Base-by-base conservation (phyloP, 2,329 filamentous ascomycete species). In the Acrocalymma vagum region DNA sequence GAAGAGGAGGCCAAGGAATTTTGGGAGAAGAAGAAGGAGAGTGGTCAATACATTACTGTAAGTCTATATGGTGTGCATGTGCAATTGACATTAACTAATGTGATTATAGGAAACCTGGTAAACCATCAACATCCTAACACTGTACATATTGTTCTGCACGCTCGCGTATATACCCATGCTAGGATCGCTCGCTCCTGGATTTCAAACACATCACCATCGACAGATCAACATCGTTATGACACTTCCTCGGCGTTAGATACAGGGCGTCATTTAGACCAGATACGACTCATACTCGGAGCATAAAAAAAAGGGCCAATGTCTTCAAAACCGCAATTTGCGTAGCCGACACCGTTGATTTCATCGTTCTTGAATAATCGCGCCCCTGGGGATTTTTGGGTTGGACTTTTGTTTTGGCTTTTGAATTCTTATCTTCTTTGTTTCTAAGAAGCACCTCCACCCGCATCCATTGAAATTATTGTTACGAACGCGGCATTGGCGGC, bases 31-130 rank as follows among this genome's bases (percentile, higher is more conserved):
- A 97, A 97, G 84, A 93, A 88, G 77, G 87, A 91, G 55, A 90
- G 85, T 17, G 92, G 92, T 4, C 92, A 96, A 74, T 99, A 96
- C 69, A 96, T 96, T 78, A 90, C 93, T 44, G 92, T 74, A 62
- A 70, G 70, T 63, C 8, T 9, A 3, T 8, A 7, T 14, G 3
- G 6, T 30, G 28, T 3, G 5, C 14, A 5, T 16, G 14, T 14
- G 27, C 7, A 25, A 11, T 16, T 4, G 5, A n/a, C 9, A 25
- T 14, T 17, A 9, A 26, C 35, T 38, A 35, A 44, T n/a, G 18
- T 27, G 3, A 11, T 9, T 15, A 2, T 9, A 44, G 41, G 41
- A 44, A 25, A 44, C 41, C 13, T 44, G 41, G 41, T 44, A 27
- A 29, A n/a, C n/a, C n/a, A n/a, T n/a, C n/a, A n/a, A n/a, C n/a